These are phyloP conservation scores for Marchantia paleacea DNA, from an alignment of 225 moss, liverwort and hornwort species.

Conservation along the genomic window DNA sequence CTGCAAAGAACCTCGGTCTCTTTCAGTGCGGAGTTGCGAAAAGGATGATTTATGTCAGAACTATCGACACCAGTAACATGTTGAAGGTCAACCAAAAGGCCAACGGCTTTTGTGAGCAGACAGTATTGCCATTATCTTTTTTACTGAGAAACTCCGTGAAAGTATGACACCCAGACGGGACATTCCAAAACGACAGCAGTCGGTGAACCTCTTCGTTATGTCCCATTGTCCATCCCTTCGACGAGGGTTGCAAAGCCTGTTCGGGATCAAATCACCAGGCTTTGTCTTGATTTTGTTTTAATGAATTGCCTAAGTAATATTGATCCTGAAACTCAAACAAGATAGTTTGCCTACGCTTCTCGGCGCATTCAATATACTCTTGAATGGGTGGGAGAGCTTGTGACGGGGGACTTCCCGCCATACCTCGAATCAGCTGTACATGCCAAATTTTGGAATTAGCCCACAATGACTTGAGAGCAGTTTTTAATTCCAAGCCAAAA, in stretches of 20 bases:
- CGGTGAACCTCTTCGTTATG: too few relatives aligned
- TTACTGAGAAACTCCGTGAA: not conserved
- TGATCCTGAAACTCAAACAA: constrained; percentile 15
- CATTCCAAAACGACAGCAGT: not conserved
- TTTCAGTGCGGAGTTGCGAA: too few relatives aligned
- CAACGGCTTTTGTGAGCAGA: not conserved
- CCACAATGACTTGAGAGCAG: not conserved
- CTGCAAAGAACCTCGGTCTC: too few relatives aligned
- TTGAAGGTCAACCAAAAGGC: not conserved
- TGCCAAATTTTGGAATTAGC: not conserved
- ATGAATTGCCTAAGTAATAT: not conserved
- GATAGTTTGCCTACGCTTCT: constrained; percentile 41
- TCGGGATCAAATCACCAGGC: constrained; percentile 10
- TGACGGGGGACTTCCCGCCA: constrained; percentile 45
- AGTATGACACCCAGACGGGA: not conserved
- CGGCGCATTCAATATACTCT: constrained; percentile 73
- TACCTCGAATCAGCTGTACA: constrained; percentile 61
- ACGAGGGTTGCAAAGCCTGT: too few relatives aligned
- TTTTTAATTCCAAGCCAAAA: not conserved
- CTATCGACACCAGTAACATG: not conserved
- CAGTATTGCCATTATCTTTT: too few relatives aligned
- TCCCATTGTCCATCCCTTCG: too few relatives aligned
- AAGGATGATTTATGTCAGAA: not conserved
- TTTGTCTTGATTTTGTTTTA: constrained; percentile 19
- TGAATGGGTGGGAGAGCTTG: constrained; percentile 71